Base-by-base conservation (phyloP, 352 stramenopile genomes). In the Phytophthora idaei region DNA sequence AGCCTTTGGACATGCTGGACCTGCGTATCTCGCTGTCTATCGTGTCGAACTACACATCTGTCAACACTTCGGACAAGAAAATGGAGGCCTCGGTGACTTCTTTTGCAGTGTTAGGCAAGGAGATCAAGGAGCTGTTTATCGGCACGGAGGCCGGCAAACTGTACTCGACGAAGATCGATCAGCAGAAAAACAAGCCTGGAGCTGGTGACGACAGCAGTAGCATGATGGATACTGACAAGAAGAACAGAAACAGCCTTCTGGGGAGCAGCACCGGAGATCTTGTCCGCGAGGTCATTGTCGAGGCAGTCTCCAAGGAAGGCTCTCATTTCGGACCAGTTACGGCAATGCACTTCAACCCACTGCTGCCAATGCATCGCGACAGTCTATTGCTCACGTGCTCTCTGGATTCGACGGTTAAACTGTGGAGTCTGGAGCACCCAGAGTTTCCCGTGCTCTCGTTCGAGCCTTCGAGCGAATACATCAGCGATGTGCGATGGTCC, bases 401-500 rank as follows among this genome's bases (percentile, higher is more conserved):
- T 21, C 69, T 96, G 36, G 90, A 97, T 67, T 97, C 89, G 57
- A 95, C 81, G 2, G 89, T 96, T 45, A 94, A 94, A 57, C 45
- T 96, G 12, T 97, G 90, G 90, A 96, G 87, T 67, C 87, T 79
- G 0, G 85, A 95, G 67, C 80, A 89, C 49, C 81, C 84, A 10
- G 71, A 93, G 29, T 73, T 61, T 17, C 84, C 88, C 1, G 71
- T 94, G 27, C 77, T 93, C 25, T 92, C 84, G 41, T 96, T 96
- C 44, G 88, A 97, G 69, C 83, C 84, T 14, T 95, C 88, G 8
- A 94, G 83, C 27, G 90, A 97, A 62, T 96, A 97, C 67, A 85
- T 97, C 41, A 95, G 88, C 56, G 90, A 97, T 58, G 89, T 94
- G 25, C 76, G 84, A 71, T 97, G 88, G 90, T 95, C 88, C 7